Evolutionary conservation across 495 filamentous ascomycete genomes (phyloP).

Genomic region (Talaromyces borbonicus): DNA sequence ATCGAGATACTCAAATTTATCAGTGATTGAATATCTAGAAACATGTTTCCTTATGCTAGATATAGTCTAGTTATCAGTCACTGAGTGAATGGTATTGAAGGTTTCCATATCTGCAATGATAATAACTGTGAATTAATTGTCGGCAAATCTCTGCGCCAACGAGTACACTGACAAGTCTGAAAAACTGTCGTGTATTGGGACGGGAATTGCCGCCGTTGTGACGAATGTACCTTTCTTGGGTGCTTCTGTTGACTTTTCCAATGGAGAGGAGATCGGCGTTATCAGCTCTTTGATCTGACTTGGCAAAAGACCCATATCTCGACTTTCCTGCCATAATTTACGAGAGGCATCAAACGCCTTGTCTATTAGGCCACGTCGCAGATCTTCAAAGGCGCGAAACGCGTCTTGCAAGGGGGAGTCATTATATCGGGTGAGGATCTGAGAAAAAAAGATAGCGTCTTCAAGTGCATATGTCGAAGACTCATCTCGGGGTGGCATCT

Average conservation of each 20-base stretch:
- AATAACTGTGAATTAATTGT: background rate
- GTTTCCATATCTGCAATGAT: background rate
- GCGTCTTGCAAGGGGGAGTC: constrained; percentile 17
- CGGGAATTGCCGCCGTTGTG: background rate
- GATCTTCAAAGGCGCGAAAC: constrained; percentile 32
- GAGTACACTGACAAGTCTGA: constrained; percentile 14
- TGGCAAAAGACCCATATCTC: constrained; percentile 30
- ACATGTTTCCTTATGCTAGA: background rate
- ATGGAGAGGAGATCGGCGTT: constrained; percentile 2
- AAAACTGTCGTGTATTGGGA: constrained; percentile 12
- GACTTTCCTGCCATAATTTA: constrained; percentile 29
- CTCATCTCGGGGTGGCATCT: constrained; percentile 45
- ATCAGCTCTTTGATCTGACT: constrained; percentile 8
- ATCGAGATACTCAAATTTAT: background rate
- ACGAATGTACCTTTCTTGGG: background rate
- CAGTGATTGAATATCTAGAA: background rate
- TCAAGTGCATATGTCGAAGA: constrained; percentile 40
- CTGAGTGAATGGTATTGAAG: background rate
- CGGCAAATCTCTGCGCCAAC: background rate
- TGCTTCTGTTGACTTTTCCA: background rate
- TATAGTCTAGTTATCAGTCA: background rate
- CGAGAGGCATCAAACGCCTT: constrained; percentile 32
- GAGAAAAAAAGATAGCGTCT: constrained; percentile 38
- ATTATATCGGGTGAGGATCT: constrained; percentile 15
- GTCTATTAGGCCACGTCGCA: constrained; percentile 29